Percentiles rank a stretch among this genome's conserved stretches.
Evolutionary conservation across 2,329 filamentous ascomycete species (phyloP).

Genomic region (Paecilomyces variotii): DNA sequence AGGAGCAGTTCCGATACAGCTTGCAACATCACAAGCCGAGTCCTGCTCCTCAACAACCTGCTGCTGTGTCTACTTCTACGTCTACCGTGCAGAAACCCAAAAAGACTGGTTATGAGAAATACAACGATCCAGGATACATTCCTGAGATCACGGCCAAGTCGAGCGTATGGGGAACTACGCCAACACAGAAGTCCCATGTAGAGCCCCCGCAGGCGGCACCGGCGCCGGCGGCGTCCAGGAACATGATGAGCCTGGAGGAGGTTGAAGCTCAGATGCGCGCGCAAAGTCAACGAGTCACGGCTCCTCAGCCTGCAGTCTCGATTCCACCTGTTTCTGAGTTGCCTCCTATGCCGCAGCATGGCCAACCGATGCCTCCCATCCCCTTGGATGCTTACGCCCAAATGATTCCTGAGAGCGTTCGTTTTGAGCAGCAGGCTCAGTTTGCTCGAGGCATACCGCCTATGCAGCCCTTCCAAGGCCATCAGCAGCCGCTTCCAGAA

Average conservation of each 20-base stretch:
- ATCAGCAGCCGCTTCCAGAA: conserved; percentile 33
- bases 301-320: conserved; percentile 17
- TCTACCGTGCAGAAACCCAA: conserved; percentile 47
- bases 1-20: conserved; percentile 79
- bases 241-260: conserved; percentile 93
- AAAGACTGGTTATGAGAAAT: conserved; percentile 84
- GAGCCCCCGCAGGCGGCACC: conserved; percentile 12
- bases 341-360: conserved; percentile 21
- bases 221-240: conserved; percentile 43
- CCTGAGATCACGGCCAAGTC: conserved; percentile 89
- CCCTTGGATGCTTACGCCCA: conserved; percentile 23
- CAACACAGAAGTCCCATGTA: conserved; percentile 26
- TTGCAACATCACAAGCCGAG: conserved; percentile 59
- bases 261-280: conserved; percentile 87
- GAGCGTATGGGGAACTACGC: conserved; percentile 76
- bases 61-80: conserved; percentile 30
- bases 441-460: conserved; percentile 26
- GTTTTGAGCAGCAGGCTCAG: conserved; percentile 40
- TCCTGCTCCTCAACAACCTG: conserved; percentile 27
- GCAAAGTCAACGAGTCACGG: conserved; percentile 40
- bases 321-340: conserved; percentile 21
- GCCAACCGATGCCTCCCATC: conserved; percentile 21
- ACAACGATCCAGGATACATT: conserved; percentile 73
- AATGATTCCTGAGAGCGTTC: conserved; percentile 41
- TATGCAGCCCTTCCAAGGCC: conserved; percentile 27